Evolutionary conservation across 306 rosid genomes (phyloP).

Genomic region (Amphicarpaea edgeworthii): DNA sequence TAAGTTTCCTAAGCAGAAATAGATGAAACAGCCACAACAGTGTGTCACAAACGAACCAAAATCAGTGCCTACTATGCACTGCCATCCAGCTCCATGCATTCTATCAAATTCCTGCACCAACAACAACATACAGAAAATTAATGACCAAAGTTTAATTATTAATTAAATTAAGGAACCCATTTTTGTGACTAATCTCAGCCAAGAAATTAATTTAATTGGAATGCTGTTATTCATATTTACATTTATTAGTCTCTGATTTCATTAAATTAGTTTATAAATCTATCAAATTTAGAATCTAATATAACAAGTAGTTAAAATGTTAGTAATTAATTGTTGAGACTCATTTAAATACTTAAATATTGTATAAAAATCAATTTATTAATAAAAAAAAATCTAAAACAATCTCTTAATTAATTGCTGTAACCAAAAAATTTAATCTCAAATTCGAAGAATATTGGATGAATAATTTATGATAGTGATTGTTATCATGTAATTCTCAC

Average conservation of each 20-base stretch:
- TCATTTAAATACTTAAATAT: no score
- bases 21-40: conserved; percentile 77
- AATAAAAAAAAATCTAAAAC: no score
- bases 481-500: not conserved
- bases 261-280: no score
- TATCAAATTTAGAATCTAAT: no score
- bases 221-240: not conserved
- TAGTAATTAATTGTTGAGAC: no score
- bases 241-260: no score
- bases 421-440: no score
- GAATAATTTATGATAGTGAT: no score
- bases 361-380: no score
- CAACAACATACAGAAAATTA: conserved; percentile 13
- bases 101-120: conserved; percentile 76
- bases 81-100: conserved; percentile 81
- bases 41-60: conserved; percentile 95
- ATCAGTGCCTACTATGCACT: conserved; percentile 91
- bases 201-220: not conserved
- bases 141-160: not conserved
- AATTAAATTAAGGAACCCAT: conserved; percentile 2
- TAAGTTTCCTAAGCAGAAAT: conserved; percentile 77
- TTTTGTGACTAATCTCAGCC: not conserved
- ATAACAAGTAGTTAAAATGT: no score
- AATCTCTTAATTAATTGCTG: no score
- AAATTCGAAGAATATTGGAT: no score